These are phyloP conservation scores for Colletotrichum tropicale DNA, from an alignment of 2,329 filamentous ascomycete genomes.

Conservation along the genomic window DNA sequence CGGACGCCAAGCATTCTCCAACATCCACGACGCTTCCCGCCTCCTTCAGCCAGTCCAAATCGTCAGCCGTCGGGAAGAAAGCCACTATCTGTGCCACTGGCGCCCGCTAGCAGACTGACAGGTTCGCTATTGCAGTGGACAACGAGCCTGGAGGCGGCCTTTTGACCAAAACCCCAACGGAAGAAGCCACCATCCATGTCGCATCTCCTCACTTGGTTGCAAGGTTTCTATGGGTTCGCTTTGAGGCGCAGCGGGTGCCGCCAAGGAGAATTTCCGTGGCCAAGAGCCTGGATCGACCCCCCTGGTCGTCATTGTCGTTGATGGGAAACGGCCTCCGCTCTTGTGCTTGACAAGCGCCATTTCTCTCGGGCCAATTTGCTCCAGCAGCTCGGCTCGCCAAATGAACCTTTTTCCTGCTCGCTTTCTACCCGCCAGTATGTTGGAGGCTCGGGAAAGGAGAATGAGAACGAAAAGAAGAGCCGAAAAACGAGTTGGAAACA, in stretches of 20 bases:
- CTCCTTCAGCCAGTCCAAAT: neutral
- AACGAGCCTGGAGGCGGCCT: neutral
- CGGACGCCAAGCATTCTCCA: neutral
- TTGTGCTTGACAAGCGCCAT: slow-evolving; percentile 8
- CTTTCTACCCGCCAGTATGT: neutral
- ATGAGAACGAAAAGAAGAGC: neutral
- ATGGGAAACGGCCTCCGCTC: slow-evolving; percentile 1
- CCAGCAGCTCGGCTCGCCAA: slow-evolving; percentile 5
- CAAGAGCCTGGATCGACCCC: neutral
- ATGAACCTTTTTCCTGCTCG: neutral
- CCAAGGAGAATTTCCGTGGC: slow-evolving; percentile 10
- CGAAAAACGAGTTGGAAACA: neutral
- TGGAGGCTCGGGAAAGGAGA: neutral
- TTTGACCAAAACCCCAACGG: neutral
- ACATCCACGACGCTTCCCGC: neutral
- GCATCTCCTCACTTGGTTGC: neutral
- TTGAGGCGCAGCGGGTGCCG: slow-evolving; percentile 8
- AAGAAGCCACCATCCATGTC: neutral
- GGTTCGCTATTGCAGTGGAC: neutral
- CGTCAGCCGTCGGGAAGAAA: neutral
- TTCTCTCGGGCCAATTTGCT: slow-evolving; percentile 5
- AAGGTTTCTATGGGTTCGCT: neutral
- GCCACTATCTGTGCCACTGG: neutral
- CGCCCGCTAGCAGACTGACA: neutral
- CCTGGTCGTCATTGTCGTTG: neutral